These are phyloP conservation scores for Ramularia endophylla DNA, from an alignment of 2,329 filamentous ascomycete species.

Conservation along the genomic window DNA sequence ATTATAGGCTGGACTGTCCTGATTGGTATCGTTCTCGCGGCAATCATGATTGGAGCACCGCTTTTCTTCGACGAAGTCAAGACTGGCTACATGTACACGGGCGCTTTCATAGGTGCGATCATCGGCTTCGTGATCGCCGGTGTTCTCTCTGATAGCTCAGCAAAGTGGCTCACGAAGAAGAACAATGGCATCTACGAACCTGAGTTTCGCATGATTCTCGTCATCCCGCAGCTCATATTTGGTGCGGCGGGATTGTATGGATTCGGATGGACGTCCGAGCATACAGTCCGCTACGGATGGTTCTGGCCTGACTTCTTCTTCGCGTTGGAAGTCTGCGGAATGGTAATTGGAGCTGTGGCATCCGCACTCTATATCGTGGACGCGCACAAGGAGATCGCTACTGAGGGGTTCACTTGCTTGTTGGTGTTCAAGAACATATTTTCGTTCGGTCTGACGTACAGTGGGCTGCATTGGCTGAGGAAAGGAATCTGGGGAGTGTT, in stretches of 20 bases:
- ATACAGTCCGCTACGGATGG: constrained; percentile 61
- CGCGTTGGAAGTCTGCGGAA: constrained; percentile 74
- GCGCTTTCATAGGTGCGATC: constrained; percentile 77
- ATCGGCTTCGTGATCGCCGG: constrained; percentile 73
- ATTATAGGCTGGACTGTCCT: constrained; percentile 96
- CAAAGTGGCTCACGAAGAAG: constrained; percentile 60
- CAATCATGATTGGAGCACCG: constrained; percentile 73
- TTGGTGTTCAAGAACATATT: constrained; percentile 95
- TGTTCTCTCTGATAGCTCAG: constrained; percentile 65
- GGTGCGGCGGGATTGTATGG: constrained; percentile 76
- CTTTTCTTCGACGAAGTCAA: constrained; percentile 68
- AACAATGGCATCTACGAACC: constrained; percentile 86
- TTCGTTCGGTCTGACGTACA: constrained; percentile 77
- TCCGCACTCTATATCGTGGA: constrained; percentile 86
- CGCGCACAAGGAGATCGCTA: constrained; percentile 77
- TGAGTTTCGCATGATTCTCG: constrained; percentile 79
- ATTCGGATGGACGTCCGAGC: constrained; percentile 67
- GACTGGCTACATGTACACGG: constrained; percentile 82
- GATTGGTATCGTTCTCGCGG: constrained; percentile 76
- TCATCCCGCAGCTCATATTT: constrained; percentile 74
- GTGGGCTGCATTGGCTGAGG: constrained; percentile 77
- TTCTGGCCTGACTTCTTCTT: constrained; percentile 76
- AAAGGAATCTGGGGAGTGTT: constrained; percentile 61
- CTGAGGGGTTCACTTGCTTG: constrained; percentile 85
- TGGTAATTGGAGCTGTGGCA: constrained; percentile 86